phyloP scores from a whole-genome alignment of 106 monocot species.

The Platanthera zijinensis region DNA sequence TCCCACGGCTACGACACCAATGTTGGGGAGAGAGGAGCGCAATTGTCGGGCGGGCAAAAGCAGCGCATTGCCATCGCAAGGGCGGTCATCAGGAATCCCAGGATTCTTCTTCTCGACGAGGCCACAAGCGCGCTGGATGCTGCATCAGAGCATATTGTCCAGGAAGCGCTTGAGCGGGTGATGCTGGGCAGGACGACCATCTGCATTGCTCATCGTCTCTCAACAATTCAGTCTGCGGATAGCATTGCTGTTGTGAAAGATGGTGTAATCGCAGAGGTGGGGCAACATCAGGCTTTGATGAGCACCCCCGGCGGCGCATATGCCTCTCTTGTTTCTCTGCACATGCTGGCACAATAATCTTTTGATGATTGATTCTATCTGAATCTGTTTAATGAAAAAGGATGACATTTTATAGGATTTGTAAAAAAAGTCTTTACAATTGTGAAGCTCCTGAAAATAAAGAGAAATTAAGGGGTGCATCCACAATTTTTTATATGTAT shows the following conservation, averaged over 20 bases:
- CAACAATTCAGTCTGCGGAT: constrained; percentile 45
- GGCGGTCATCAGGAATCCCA: constrained; percentile 45
- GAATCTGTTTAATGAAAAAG: no score
- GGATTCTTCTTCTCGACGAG: constrained; percentile 42
- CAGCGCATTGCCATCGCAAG: constrained; percentile 55
- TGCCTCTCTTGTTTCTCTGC: constrained; percentile 32
- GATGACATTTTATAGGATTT: no score
- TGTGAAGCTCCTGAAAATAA: no score
- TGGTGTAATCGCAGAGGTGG: constrained; percentile 44
- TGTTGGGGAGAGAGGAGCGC: constrained; percentile 45
- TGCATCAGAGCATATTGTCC: constrained; percentile 43
- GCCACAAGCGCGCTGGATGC: constrained; percentile 61
- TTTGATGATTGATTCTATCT: no score
- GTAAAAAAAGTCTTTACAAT: no score
- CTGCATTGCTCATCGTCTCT: constrained; percentile 41
- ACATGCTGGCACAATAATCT: not conserved
- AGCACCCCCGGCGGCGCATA: constrained; percentile 22
- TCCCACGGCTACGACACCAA: constrained; percentile 43
- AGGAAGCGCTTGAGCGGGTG: constrained; percentile 40
- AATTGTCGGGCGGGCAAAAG: constrained; percentile 61
- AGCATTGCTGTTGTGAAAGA: constrained; percentile 40
- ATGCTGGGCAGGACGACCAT: constrained; percentile 36
- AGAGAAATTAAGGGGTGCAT: no score
- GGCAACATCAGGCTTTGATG: constrained; percentile 31
- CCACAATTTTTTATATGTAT: no score